Conservation (phyloP, 305 asterid genomes). For the Salvia sclarea region DNA sequence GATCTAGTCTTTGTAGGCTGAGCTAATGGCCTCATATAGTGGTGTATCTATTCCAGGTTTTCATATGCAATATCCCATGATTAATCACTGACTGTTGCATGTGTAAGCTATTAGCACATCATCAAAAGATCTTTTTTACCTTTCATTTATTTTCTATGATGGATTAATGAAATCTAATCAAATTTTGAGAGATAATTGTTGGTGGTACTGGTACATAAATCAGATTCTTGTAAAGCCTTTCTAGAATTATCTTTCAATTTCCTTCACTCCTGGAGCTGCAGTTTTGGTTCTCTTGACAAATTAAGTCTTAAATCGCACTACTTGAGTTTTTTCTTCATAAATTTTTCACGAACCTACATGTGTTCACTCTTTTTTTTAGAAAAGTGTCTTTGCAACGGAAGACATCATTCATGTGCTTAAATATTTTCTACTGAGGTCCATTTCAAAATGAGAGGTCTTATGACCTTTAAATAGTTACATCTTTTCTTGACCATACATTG, state of each 20-base stretch:
- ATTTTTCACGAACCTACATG: neutral
- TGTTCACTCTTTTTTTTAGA: neutral
- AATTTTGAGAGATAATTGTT: neutral
- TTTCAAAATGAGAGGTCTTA: neutral
- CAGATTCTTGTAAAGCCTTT: neutral
- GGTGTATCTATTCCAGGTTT: neutral
- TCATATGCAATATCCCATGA: no score
- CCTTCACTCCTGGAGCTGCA: no score
- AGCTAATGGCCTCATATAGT: neutral
- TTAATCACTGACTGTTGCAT: neutral
- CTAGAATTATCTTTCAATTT: neutral
- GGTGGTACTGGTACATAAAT: neutral
- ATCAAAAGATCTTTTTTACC: neutral
- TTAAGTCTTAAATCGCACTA: neutral
- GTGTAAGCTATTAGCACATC: neutral
- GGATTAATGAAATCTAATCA: neutral
- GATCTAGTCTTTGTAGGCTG: neutral
- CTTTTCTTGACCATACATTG: neutral
- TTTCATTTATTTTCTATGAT: neutral
- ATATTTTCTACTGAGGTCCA: neutral
- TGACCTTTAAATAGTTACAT: neutral
- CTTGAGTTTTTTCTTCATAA: neutral
- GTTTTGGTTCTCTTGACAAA: no score
- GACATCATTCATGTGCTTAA: neutral
- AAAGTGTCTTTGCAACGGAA: neutral